Evolutionary conservation across 2,329 filamentous ascomycete species (phyloP), one percentile per base, ranked within the genome.

Genomic region (Clathrospora elynae): DNA sequence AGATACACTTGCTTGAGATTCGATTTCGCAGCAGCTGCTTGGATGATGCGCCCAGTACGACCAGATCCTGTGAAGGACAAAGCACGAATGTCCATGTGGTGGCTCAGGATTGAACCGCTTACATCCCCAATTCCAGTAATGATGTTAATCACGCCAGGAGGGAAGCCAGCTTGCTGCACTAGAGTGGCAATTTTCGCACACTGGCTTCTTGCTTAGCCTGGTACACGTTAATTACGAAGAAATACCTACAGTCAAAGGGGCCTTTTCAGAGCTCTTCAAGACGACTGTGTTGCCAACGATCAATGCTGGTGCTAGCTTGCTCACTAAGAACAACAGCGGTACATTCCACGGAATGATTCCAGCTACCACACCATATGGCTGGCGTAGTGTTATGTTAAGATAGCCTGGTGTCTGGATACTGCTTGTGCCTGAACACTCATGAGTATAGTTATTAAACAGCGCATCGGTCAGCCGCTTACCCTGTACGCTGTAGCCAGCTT

Each of bases 1-100:
- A 89, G 88, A 73, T 90, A 87, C 13, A 91, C 87, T 60, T 88
- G 85, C 78, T 93, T 92, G 58, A 89, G 86, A 62, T 92, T 90
- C 55, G 87, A 88, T 3, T 86, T 88, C 26, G 85, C 87, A 35
- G 87, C 81, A 43, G 76, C 73, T 71, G 59, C 62, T 53, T 85
- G 92, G 67, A 93, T 92, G 73, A 92, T 89, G 71, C 91, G 86
- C 59, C 88, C 88, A 3, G 88, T 89, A 75, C 88, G 87, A 74
- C 91, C 91, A 67, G 86, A 84, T 51, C 88, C 88, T 26, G 92
- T 88, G 61, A 93, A 93, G 64, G 83, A 87, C 61, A 93, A 80
- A 41, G 88, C 88, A 77, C 90, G 90, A 75, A 93, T 88, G 47
- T 81, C 79, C 35, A 88, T 88, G 63, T 88, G 87, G 60, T 91